Conservation (phyloP, 169 alveolate genomes). For the Cryptosporidium baileyi region DNA sequence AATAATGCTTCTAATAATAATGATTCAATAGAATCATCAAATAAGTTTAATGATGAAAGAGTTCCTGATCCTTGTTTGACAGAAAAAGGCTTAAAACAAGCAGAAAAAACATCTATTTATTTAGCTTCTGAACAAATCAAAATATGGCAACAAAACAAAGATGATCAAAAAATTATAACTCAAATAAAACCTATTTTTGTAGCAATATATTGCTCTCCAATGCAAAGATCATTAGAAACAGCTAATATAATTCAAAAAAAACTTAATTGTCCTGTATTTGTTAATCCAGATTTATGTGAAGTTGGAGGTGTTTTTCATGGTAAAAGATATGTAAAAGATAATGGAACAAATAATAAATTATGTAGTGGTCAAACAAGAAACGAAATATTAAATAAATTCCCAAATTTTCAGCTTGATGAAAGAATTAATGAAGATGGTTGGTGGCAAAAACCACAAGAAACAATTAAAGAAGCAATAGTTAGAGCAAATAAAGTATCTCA, state of each 20-base stretch:
- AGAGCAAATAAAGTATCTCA: constrained; percentile 45
- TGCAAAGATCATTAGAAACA: constrained; percentile 43
- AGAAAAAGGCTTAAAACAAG: constrained; percentile 37
- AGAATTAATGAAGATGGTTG: constrained; percentile 51
- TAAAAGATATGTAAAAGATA: neutral
- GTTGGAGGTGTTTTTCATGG: constrained; percentile 66
- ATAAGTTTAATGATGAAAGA: constrained; percentile 20
- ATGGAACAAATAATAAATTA: neutral
- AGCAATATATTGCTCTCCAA: constrained; percentile 57
- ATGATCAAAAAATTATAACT: constrained; percentile 5
- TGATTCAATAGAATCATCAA: constrained; percentile 8
- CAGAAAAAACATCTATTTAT: constrained; percentile 7
- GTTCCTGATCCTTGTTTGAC: constrained; percentile 53
- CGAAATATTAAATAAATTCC: constrained; percentile 18
- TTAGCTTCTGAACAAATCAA: neutral
- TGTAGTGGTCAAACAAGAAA: constrained; percentile 27
- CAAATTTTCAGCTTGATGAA: constrained; percentile 23
- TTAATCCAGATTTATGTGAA: constrained; percentile 50
- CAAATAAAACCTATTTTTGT: neutral
- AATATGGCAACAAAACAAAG: constrained; percentile 28
- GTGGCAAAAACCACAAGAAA: constrained; percentile 59
- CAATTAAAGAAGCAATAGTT: constrained; percentile 23
- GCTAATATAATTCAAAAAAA: constrained; percentile 13
- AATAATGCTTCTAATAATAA: constrained; percentile 45
- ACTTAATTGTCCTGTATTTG: constrained; percentile 16